phyloP scores from a whole-genome alignment of 257 asterid genomes.

The Solanum chilense region DNA sequence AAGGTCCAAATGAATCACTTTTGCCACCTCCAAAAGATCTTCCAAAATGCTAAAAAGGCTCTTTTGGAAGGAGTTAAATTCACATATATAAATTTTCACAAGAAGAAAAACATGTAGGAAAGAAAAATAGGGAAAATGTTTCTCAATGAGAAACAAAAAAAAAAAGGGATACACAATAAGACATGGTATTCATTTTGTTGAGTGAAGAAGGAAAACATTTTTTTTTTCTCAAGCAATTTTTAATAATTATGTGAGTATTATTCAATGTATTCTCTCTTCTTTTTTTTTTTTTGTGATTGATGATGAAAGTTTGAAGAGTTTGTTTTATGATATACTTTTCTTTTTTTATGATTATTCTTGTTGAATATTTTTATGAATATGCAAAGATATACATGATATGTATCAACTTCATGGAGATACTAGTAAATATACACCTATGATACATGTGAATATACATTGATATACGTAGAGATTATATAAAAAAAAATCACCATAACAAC shows the following conservation, averaged over 20 bases:
- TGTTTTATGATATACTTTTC: background rate
- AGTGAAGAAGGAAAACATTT: background rate
- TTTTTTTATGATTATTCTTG: background rate
- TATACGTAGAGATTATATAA: too few relatives aligned
- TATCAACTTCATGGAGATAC: background rate
- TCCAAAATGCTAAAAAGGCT: conserved; percentile 43
- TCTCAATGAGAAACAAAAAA: background rate
- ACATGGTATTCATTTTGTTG: background rate
- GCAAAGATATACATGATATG: background rate
- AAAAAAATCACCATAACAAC: too few relatives aligned
- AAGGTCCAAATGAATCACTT: conserved; percentile 47
- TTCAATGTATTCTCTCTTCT: background rate
- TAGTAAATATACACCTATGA: background rate
- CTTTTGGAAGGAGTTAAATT: background rate
- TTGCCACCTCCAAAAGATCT: conserved; percentile 78
- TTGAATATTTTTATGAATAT: background rate
- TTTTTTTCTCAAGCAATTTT: background rate
- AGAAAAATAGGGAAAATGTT: background rate
- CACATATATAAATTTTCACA: background rate
- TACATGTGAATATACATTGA: background rate
- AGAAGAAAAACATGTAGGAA: background rate
- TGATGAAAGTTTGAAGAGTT: background rate
- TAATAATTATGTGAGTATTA: background rate
- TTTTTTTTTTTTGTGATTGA: background rate
- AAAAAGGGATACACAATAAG: background rate